Evolutionary conservation across 352 stramenopile genomes (phyloP).

Genomic region (Pythium aristosporum): DNA sequence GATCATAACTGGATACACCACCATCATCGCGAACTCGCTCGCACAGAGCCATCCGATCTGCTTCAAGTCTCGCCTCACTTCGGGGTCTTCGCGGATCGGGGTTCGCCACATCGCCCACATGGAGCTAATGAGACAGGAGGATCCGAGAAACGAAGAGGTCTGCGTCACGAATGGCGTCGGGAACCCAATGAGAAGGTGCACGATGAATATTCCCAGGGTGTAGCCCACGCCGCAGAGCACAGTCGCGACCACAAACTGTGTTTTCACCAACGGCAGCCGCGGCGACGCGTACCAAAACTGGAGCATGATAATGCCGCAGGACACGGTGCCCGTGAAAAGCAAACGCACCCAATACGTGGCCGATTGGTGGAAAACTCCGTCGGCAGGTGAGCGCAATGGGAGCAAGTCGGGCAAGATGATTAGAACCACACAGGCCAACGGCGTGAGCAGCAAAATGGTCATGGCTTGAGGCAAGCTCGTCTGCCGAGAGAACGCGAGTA

Average conservation of each 20-base stretch:
- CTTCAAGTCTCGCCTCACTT: not conserved
- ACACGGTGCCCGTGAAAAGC: not conserved
- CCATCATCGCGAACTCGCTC: conserved; percentile 3
- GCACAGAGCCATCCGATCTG: not conserved
- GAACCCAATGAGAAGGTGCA: conserved; percentile 9
- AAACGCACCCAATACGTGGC: conserved; percentile 3
- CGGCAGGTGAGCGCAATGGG: not conserved
- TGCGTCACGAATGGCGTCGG: conserved; percentile 19
- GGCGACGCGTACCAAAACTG: conserved; percentile 6
- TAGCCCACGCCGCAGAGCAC: not conserved
- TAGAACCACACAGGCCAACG: not conserved
- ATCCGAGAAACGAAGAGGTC: not conserved
- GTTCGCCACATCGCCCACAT: conserved; percentile 7
- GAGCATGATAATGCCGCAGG: not conserved
- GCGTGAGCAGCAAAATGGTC: not conserved
- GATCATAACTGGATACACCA: conserved; percentile 21
- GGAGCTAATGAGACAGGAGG: conserved; percentile 12
- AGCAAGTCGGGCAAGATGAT: conserved; percentile 5
- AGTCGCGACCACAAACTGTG: not conserved
- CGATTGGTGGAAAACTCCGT: not conserved
- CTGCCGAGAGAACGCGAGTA: not conserved
- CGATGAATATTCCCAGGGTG: not conserved
- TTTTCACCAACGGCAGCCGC: not conserved
- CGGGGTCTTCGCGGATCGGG: not conserved
- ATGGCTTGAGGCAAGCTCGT: not conserved